Base-by-base conservation (phyloP, 305 asterid genomes). In the Stenogyne calaminthoides region DNA sequence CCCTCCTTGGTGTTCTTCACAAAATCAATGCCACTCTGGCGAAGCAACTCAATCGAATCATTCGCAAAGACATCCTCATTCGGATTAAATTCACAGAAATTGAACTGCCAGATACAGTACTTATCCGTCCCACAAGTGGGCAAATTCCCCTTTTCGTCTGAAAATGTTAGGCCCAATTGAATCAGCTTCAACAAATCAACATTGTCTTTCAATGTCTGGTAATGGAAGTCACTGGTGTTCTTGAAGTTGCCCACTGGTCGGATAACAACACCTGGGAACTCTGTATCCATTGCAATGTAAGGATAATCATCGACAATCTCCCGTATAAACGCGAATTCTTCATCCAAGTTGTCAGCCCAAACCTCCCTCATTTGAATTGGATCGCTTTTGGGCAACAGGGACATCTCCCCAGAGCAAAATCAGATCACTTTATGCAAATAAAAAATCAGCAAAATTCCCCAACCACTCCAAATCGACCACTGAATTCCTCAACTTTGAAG, bases 21-120 rank as follows among this genome's bases (percentile, higher is more conserved):
- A 40, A 92, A 92, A 71, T 90, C 91, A 42, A 92, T 87, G 52
- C 97, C 97, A 56, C 96, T 82, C 57, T 86, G 90, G 32, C 88
- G 81, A 78, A 92, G 69, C 81, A 92, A 55, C 49, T 88, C 89
- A 1, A 92, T 86, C 0, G 97, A 92, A 7, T 92, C 97, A 7
- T 77, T 80, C 0, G 92, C 97, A 12, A 76, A 88, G 32, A 85
- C 91, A 78, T 90, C 98, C 79, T 90, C 96, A 11, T 87, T 79
- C 0, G 81, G 90, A 58, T 88, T 83, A 69, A 92, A 92, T 40
- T 92, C 98, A 14, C 90, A 80, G 84, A 92, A 89, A 70, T 92
- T 92, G 79, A 92, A 90, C 61, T 92, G 96, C 98, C 98, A 92
- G 52, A 88, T 77, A 47, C 92, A 90, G 73, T 58, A 77, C 74